Conservation (phyloP, 148 eudicot species). For the Polygonum aviculare region DNA sequence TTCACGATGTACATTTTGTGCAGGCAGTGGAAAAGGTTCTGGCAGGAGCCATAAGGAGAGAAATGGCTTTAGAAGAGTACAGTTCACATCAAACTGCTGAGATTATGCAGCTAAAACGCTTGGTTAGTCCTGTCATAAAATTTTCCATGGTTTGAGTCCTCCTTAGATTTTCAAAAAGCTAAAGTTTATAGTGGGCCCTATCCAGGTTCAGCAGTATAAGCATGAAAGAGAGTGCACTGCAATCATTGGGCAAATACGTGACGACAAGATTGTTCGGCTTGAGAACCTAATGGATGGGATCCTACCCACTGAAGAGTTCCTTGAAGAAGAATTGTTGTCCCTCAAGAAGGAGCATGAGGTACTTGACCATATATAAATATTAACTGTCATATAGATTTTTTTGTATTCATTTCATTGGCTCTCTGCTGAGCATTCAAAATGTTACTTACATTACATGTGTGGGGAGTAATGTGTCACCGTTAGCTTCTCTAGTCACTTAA, state of each 20-base stretch:
- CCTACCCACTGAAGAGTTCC: conserved; percentile 69
- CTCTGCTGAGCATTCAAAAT: too few species aligned
- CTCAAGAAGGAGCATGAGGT: conserved; percentile 83
- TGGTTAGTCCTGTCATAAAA: conserved; percentile 40
- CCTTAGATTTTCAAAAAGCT: background rate
- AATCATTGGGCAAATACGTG: conserved; percentile 76
- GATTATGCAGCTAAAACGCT: conserved; percentile 74
- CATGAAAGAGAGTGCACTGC: conserved; percentile 96
- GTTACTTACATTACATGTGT: too few species aligned
- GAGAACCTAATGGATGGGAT: conserved; percentile 97
- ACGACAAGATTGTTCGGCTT: conserved; percentile 88
- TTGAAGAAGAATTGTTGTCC: conserved; percentile 66
- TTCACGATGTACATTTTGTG: conserved; percentile 14
- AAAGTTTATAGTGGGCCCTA: background rate
- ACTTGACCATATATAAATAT: background rate
- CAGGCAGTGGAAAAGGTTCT: conserved; percentile 96
- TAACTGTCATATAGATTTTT: background rate
- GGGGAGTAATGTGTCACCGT: too few species aligned
- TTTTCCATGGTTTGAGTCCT: background rate
- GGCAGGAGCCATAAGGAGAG: conserved; percentile 93
- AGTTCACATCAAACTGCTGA: conserved; percentile 74
- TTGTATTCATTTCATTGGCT: too few species aligned
- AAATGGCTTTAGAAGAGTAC: conserved; percentile 91
- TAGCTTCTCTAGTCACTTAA: too few species aligned
- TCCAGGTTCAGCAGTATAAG: conserved; percentile 91